Percentiles rank a stretch among this genome's conserved stretches.
Evolutionary conservation across 805 yeast genomes (phyloP).

Genomic region (Metschnikowia chrysomelidarum): DNA sequence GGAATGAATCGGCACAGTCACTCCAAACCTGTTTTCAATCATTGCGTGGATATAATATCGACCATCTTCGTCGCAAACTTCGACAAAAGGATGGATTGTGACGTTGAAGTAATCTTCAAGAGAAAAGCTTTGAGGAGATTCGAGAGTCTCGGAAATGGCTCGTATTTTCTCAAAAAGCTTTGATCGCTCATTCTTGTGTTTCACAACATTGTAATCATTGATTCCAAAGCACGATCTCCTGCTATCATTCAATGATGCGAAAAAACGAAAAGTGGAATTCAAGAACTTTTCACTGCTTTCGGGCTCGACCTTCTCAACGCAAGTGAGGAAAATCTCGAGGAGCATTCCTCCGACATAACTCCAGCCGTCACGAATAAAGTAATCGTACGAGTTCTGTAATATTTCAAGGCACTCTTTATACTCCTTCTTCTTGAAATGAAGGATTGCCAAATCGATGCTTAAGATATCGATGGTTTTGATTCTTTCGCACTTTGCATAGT

Average conservation of each 20-base stretch:
- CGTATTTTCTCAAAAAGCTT: slow-evolving; percentile 6
- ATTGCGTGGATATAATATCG: slow-evolving; percentile 35
- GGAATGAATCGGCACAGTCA: slow-evolving; percentile 21
- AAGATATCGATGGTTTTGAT: slow-evolving; percentile 69
- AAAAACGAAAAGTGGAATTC: slow-evolving; percentile 39
- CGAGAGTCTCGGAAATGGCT: slow-evolving; percentile 6
- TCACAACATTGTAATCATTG: slow-evolving; percentile 27
- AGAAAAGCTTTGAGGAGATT: slow-evolving; percentile 20
- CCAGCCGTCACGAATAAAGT: slow-evolving; percentile 75
- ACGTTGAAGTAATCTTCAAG: slow-evolving; percentile 37
- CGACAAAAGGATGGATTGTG: slow-evolving; percentile 36
- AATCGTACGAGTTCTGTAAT: slow-evolving; percentile 65
- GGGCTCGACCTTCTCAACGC: slow-evolving; percentile 48
- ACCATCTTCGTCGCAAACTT: slow-evolving; percentile 27
- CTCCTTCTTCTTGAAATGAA: slow-evolving; percentile 57
- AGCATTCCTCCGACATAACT: slow-evolving; percentile 62
- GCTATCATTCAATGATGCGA: slow-evolving; percentile 29
- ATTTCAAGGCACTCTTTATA: slow-evolving; percentile 61
- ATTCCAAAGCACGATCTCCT: slow-evolving; percentile 21
- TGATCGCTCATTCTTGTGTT: slow-evolving; percentile 15
- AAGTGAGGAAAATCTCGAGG: slow-evolving; percentile 63
- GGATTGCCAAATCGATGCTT: slow-evolving; percentile 73
- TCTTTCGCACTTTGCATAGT: slow-evolving; percentile 50
- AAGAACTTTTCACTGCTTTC: slow-evolving; percentile 29
- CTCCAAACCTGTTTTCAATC: slow-evolving; percentile 30